These are phyloP conservation scores for Coemansia sp. DNA, from an alignment of 192 early-diverging fungal genomes.

Conservation along the genomic window DNA sequence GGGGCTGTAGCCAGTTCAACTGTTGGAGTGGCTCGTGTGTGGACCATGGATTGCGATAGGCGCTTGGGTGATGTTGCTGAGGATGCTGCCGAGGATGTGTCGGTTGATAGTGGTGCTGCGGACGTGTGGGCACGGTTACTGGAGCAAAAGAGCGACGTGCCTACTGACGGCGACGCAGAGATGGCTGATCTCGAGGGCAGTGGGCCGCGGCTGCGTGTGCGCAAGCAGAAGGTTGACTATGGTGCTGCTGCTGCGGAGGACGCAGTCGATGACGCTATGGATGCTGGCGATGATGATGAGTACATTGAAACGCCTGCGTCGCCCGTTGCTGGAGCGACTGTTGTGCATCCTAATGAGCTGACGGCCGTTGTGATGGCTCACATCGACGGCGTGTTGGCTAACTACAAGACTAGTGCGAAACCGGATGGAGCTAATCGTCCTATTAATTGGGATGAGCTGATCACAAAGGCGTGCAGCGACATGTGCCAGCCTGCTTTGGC, in stretches of 20 bases:
- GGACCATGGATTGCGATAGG: slow-evolving; percentile 15
- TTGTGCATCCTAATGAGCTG: neutral
- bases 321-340: neutral
- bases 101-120: neutral
- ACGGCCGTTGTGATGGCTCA: neutral
- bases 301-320: neutral
- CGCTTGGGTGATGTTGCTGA: neutral
- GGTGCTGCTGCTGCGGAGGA: neutral
- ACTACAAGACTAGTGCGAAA: neutral
- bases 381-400: neutral
- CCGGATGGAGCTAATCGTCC: neutral
- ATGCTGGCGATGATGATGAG: slow-evolving; percentile 4
- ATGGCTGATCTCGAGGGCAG: slow-evolving; percentile 6
- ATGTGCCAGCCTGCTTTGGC: neutral
- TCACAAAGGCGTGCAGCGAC: neutral
- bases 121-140: slow-evolving; percentile 27
- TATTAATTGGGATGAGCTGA: neutral
- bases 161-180: neutral
- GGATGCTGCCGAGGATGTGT: neutral
- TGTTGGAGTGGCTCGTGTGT: slow-evolving; percentile 30
- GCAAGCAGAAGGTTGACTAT: slow-evolving; percentile 41
- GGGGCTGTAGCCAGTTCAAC: neutral
- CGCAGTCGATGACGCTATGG: slow-evolving; percentile 3
- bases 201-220: slow-evolving; percentile 29
- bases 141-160: neutral